phyloP scores from a whole-genome alignment of 768 basidiomycete species.

The Inosperma sp. region DNA sequence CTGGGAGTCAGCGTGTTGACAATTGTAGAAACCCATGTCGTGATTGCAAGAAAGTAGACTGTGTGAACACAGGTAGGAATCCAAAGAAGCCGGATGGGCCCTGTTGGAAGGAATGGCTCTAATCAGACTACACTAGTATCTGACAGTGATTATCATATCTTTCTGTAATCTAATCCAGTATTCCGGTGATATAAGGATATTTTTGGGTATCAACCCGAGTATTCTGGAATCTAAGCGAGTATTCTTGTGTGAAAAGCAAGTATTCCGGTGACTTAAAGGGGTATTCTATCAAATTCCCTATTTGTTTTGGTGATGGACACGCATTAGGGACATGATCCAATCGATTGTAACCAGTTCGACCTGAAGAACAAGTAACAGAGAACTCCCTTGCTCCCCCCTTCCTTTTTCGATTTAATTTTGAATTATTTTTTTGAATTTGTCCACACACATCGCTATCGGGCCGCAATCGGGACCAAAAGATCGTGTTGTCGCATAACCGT shows the following conservation, averaged over 20 bases:
- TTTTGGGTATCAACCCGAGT: neutral
- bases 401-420: slow-evolving; percentile 1
- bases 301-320: neutral
- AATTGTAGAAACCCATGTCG: slow-evolving; percentile 8
- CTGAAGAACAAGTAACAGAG: neutral
- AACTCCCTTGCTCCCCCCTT: neutral
- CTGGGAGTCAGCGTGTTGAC: slow-evolving; percentile 1
- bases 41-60: slow-evolving; percentile 2
- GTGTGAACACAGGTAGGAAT: slow-evolving; percentile 1
- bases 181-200: neutral
- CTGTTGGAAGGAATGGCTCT: neutral
- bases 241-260: too few species aligned
- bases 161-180: neutral
- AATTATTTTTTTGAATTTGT: neutral
- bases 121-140: neutral
- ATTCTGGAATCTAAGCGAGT: neutral
- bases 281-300: too few species aligned
- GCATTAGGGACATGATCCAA: neutral
- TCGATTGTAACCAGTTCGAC: neutral
- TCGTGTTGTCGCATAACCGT: neutral
- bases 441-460: neutral
- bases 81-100: neutral
- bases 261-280: too few species aligned
- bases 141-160: neutral
- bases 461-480: neutral